Evolutionary conservation across 768 basidiomycete genomes (phyloP).

Genomic region (Cantharellus anzutake): DNA sequence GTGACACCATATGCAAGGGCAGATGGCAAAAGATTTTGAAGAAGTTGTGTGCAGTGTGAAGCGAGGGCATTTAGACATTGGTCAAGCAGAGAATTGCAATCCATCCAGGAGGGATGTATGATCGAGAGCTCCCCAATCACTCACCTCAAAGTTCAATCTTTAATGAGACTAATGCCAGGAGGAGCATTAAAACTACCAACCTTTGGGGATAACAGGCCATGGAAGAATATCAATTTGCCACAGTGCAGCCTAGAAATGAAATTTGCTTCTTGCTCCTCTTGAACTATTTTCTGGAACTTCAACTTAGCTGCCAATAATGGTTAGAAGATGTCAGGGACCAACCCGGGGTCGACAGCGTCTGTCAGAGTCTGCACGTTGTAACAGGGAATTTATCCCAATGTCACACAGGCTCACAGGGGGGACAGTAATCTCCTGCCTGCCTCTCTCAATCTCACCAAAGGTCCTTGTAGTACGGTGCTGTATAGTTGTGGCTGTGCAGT

Average conservation of each 20-base stretch:
- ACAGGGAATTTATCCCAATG: no score
- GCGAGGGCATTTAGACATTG: background rate
- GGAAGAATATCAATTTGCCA: constrained; percentile 37
- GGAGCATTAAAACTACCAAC: constrained; percentile 30
- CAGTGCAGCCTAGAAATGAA: constrained; percentile 23
- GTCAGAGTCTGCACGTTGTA: no score
- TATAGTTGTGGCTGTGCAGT: no score
- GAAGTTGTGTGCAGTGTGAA: no score
- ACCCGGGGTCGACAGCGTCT: no score
- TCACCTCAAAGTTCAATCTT: constrained; percentile 44
- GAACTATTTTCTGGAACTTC: constrained; percentile 13
- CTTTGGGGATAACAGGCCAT: constrained; percentile 45
- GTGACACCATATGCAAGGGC: background rate
- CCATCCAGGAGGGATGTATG: background rate
- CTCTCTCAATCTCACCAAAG: no score
- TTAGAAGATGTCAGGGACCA: background rate
- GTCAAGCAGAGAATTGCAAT: background rate
- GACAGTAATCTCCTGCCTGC: no score
- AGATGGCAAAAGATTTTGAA: no score
- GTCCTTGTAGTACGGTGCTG: no score
- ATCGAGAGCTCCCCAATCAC: background rate
- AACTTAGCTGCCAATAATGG: constrained; percentile 21
- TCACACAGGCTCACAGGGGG: no score
- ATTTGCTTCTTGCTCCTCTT: constrained; percentile 42
- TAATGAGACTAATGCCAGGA: constrained; percentile 35